phyloP scores from a whole-genome alignment of 1,284 basidiomycete species.

The Lignosus rhinocerotis region DNA sequence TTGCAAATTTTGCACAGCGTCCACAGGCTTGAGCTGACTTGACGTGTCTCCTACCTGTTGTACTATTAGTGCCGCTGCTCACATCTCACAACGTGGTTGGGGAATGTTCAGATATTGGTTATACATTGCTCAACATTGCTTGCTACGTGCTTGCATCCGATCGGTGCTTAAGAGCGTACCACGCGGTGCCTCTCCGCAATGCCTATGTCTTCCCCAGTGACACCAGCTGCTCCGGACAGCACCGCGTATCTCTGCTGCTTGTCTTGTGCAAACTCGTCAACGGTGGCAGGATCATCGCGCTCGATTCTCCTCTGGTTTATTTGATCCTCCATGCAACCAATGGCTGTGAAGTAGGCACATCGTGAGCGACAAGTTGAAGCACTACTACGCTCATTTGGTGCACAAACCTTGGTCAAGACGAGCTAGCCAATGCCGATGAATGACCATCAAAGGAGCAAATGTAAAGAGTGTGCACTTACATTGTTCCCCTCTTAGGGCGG shows the following conservation, averaged over 20 bases:
- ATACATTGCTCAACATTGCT: neutral
- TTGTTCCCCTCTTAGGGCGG: conserved; percentile 9
- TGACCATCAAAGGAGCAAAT: neutral
- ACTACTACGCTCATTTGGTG: too few relatives aligned
- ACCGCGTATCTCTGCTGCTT: conserved; percentile 22
- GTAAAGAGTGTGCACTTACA: neutral
- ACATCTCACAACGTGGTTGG: neutral
- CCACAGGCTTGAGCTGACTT: too few relatives aligned
- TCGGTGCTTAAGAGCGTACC: conserved; percentile 1
- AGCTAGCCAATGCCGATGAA: neutral
- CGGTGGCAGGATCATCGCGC: conserved; percentile 1
- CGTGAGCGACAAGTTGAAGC: neutral
- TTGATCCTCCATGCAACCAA: conserved; percentile 16
- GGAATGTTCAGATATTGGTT: neutral
- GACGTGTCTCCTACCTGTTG: neutral
- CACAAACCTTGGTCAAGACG: conserved; percentile 10
- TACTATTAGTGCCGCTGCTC: neutral
- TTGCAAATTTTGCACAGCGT: too few relatives aligned
- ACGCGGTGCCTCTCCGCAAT: conserved; percentile 19
- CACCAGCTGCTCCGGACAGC: conserved; percentile 22
- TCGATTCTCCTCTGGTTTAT: conserved; percentile 16
- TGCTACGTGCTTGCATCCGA: neutral
- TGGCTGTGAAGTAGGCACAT: conserved; percentile 1
- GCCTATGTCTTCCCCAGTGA: conserved; percentile 26
- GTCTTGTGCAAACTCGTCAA: conserved; percentile 11